Percentiles rank a stretch among this genome's conserved stretches.
Conservation (phyloP, 2,329 filamentous ascomycete species). For the Aspergillus quadrilineatus region DNA sequence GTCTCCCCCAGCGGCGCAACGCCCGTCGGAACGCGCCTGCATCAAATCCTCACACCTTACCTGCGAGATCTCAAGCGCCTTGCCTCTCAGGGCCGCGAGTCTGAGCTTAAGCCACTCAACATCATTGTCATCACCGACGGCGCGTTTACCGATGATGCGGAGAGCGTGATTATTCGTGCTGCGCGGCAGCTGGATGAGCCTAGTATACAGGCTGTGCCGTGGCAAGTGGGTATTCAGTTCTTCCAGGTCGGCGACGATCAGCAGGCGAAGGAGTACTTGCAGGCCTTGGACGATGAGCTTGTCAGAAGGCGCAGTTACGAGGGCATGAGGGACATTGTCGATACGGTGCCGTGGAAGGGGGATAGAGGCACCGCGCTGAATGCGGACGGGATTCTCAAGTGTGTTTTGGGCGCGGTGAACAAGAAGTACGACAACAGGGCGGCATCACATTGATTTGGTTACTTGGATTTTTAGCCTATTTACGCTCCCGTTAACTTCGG, state of each 20-base stretch:
- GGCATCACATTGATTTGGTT: conserved; percentile 17
- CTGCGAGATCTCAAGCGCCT: conserved; percentile 54
- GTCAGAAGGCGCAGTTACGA: conserved; percentile 48
- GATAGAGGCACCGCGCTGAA: conserved; percentile 55
- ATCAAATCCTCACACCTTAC: conserved; percentile 72
- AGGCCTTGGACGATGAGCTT: conserved; percentile 73
- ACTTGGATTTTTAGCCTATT: neutral
- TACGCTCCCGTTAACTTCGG: neutral
- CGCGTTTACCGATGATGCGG: conserved; percentile 73
- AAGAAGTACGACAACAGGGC: conserved; percentile 58
- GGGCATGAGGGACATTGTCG: conserved; percentile 77
- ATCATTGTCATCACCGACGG: conserved; percentile 94
- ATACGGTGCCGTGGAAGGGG: conserved; percentile 74
- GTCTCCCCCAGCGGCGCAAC: conserved; percentile 68
- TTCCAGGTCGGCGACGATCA: conserved; percentile 84
- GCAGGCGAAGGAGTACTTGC: conserved; percentile 63
- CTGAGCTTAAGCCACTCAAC: conserved; percentile 72
- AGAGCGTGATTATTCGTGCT: conserved; percentile 63
- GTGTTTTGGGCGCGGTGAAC: conserved; percentile 75
- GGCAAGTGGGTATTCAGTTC: conserved; percentile 91
- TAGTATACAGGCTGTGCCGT: conserved; percentile 60
- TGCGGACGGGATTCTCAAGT: conserved; percentile 74
- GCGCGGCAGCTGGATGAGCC: conserved; percentile 62
- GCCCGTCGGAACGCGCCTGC: conserved; percentile 70
- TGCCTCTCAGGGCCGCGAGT: conserved; percentile 35